Base-by-base conservation (phyloP, 2,329 filamentous ascomycete genomes). In the Fusarium protoensiforme region DNA sequence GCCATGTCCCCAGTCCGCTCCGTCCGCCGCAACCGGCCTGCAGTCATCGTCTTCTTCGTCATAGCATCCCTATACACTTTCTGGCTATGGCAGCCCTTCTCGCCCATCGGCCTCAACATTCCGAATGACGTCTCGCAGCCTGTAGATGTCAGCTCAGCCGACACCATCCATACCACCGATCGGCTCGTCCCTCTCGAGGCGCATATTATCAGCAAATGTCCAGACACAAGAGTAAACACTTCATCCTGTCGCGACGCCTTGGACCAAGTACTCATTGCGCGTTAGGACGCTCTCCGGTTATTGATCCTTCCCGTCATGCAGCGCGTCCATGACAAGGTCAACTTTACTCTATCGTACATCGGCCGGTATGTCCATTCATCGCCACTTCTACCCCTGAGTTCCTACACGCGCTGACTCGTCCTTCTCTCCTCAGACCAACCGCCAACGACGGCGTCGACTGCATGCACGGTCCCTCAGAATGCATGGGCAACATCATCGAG, bases 141-240 rank as follows among this genome's bases (percentile, higher is more conserved):
- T 18, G 56, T 38, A 20, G 24, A 51, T n/a, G 13, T 56, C 43
- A 56, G 27, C 36, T 5, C 61, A 24, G 29, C 59, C 53, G 68
- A 68, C 4, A 46, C 54, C 48, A 39, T 51, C 33, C 36, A 68
- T 53, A 54, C 67, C 59, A 71, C 65, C 16, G 68, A 65, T 33
- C 65, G 66, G 31, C 83, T 86, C 66, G 92, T 98, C 6, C 93
- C 94, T 5, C 84, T 99, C 3, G 96, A 99, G 81, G 94, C 94
- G 64, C 96, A 98, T 82, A 96, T 98, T 77, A 99, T 98, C 92
- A 94, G 92, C 84, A 98, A 98, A 87, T 99, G 96, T 79, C 95
- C 96, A 0, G 96, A 99, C 83, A 95, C 96, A 3, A 89, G 88
- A 81, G 88, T 89, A 78, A 13, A 83, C 69, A 31, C 41, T 35